phyloP scores from a whole-genome alignment of 2,329 filamentous ascomycete genomes.

The Chaetomium olivaceum region DNA sequence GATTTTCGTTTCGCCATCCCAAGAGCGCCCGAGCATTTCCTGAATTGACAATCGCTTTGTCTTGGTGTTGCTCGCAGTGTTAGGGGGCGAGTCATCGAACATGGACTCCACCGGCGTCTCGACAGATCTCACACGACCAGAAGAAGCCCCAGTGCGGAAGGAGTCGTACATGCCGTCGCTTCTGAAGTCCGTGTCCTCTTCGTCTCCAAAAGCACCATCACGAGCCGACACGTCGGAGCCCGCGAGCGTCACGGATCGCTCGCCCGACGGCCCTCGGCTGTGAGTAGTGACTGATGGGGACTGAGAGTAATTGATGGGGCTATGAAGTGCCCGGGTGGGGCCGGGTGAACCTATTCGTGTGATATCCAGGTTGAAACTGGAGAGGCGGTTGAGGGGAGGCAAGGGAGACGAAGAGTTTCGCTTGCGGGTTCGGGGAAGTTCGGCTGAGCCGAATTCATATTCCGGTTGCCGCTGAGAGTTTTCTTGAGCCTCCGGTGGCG shows the following conservation, averaged over 20 bases:
- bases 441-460: conserved; percentile 27
- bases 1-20: conserved; percentile 58
- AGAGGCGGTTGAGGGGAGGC: conserved; percentile 55
- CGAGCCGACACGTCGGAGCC: conserved; percentile 69
- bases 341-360: conserved; percentile 47
- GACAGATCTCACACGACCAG: conserved; percentile 63
- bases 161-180: conserved; percentile 79
- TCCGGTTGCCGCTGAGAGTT: conserved; percentile 36
- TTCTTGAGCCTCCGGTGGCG: conserved; percentile 34
- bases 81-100: conserved; percentile 75
- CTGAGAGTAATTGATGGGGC: conserved; percentile 42
- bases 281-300: conserved; percentile 42
- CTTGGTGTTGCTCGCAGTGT: conserved; percentile 54
- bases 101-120: conserved; percentile 76
- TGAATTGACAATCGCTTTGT: conserved; percentile 60
- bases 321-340: conserved; percentile 44
- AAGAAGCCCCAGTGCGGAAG: conserved; percentile 65
- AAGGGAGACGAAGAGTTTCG: conserved; percentile 54
- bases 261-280: conserved; percentile 44
- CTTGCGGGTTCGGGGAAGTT: conserved; percentile 31
- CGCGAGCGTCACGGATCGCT: conserved; percentile 64
- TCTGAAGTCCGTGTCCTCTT: conserved; percentile 76
- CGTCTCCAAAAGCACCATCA: conserved; percentile 67
- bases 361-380: conserved; percentile 57
- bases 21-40: conserved; percentile 57